A percentile compares a stretch with the other conserved stretches of the same genome.
Evolutionary conservation across 2,329 filamentous ascomycete species (phyloP).

Genomic region (Trichophyton rubrum): DNA sequence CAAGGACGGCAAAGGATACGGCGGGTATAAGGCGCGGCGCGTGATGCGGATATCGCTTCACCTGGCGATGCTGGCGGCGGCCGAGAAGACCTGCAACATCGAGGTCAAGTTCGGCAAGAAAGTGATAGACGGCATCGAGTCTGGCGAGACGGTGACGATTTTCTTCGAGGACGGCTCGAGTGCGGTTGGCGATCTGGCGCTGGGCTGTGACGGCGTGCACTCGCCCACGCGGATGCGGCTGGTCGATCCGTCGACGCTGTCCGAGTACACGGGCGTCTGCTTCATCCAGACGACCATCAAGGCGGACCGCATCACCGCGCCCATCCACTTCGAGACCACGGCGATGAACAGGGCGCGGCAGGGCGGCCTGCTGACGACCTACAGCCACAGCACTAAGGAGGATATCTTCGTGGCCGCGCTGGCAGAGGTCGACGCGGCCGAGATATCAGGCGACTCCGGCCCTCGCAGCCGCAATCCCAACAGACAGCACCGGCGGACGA

Average conservation of each 20-base stretch:
- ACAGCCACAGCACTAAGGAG: slow-evolving; percentile 24
- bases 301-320: slow-evolving; percentile 16
- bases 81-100: slow-evolving; percentile 26
- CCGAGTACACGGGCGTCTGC: slow-evolving; percentile 32
- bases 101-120: slow-evolving; percentile 33
- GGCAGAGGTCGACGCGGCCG: slow-evolving; percentile 24
- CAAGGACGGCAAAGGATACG: slow-evolving; percentile 26
- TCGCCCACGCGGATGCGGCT: slow-evolving; percentile 27
- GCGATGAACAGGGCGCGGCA: slow-evolving; percentile 29
- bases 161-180: slow-evolving; percentile 28
- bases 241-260: slow-evolving; percentile 24
- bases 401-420: slow-evolving; percentile 31
- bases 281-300: slow-evolving; percentile 27
- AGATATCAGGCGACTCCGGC: slow-evolving; percentile 17
- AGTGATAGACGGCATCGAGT: slow-evolving; percentile 26
- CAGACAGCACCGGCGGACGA: slow-evolving; percentile 21
- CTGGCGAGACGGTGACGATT: slow-evolving; percentile 21
- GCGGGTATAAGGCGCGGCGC: slow-evolving; percentile 30
- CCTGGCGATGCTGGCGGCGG: slow-evolving; percentile 29
- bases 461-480: slow-evolving; percentile 13
- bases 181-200: slow-evolving; percentile 25
- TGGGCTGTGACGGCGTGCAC: slow-evolving; percentile 34
- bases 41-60: slow-evolving; percentile 33
- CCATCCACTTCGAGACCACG: slow-evolving; percentile 28
- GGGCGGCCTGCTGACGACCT: slow-evolving; percentile 31